Evolutionary conservation across 306 rosid species (phyloP).

Genomic region (Lathyrus aphaca): DNA sequence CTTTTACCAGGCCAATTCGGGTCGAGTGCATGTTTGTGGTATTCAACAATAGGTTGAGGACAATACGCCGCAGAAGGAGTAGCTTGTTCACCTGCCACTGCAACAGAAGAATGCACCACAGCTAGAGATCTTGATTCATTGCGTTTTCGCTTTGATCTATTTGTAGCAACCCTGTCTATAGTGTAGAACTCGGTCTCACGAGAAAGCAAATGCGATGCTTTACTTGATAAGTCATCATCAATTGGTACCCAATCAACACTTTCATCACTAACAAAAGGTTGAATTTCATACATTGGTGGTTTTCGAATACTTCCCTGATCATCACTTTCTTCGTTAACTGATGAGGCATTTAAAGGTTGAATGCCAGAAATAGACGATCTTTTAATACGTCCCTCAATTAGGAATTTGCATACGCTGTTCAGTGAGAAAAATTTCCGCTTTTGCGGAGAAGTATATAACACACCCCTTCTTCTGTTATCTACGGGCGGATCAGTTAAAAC

Average conservation of each 20-base stretch:
- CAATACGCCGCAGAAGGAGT: slow-evolving; percentile 15
- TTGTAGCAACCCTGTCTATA: slow-evolving; percentile 25
- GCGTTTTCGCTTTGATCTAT: slow-evolving; percentile 40
- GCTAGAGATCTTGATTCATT: slow-evolving; percentile 36
- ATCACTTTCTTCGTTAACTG: too few relatives aligned
- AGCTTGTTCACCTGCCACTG: slow-evolving; percentile 34
- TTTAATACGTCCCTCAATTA: slow-evolving; percentile 20
- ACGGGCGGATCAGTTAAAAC: slow-evolving; percentile 34
- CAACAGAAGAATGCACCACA: slow-evolving; percentile 30
- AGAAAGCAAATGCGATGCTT: slow-evolving; percentile 43
- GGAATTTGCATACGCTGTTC: slow-evolving; percentile 50
- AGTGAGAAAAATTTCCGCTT: slow-evolving; percentile 39
- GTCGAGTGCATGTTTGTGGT: slow-evolving; percentile 20
- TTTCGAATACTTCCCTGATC: slow-evolving; percentile 10
- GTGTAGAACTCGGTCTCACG: slow-evolving; percentile 21
- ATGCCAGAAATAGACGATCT: too few relatives aligned
- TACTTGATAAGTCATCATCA: slow-evolving; percentile 22
- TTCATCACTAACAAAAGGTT: slow-evolving; percentile 35
- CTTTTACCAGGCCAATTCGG: neutral
- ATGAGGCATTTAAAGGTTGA: too few relatives aligned
- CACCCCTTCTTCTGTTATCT: slow-evolving; percentile 37
- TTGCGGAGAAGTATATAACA: slow-evolving; percentile 55
- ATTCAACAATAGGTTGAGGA: slow-evolving; percentile 57
- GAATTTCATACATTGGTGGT: slow-evolving; percentile 24
- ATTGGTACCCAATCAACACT: slow-evolving; percentile 30